Evolutionary conservation across 768 basidiomycete species (phyloP).

Genomic region (Boletales sp.): DNA sequence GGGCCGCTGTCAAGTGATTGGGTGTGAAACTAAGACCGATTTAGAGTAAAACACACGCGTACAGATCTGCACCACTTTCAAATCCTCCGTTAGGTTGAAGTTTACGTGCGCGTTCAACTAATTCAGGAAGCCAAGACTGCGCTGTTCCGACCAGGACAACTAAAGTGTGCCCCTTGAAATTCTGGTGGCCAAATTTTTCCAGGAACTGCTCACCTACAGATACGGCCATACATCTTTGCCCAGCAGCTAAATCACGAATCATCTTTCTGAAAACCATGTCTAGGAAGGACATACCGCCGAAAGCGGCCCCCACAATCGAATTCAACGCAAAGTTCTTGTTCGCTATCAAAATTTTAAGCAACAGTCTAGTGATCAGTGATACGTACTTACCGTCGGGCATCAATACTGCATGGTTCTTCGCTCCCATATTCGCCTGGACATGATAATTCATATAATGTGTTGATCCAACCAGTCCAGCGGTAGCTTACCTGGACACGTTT

Average conservation of each 20-base stretch:
- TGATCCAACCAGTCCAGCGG: slow-evolving; percentile 8
- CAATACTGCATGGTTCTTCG: slow-evolving; percentile 91
- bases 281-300: slow-evolving; percentile 58
- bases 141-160: slow-evolving; percentile 81
- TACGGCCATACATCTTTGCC: slow-evolving; percentile 96
- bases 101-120: slow-evolving; percentile 75
- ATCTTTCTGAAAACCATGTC: slow-evolving; percentile 19
- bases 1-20: slow-evolving; percentile 50
- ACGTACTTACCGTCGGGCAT: slow-evolving; percentile 81
- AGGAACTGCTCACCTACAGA: slow-evolving; percentile 65
- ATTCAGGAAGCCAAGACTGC: slow-evolving; percentile 79
- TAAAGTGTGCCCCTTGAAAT: slow-evolving; percentile 19
- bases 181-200: background rate
- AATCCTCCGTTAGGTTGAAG: slow-evolving; percentile 90
- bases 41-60: slow-evolving; percentile 11
- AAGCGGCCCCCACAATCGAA: slow-evolving; percentile 90
- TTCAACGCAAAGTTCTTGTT: slow-evolving; percentile 92
- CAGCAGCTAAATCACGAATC: slow-evolving; percentile 61
- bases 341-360: slow-evolving; percentile 41
- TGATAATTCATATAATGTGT: background rate
- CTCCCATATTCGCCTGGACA: slow-evolving; percentile 75
- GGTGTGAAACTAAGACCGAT: background rate
- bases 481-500: slow-evolving; percentile 75
- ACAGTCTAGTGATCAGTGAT: background rate
- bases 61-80: slow-evolving; percentile 83